phyloP scores from a whole-genome alignment of 2,329 filamentous ascomycete genomes.

The Neopestalotiopsis rosae region DNA sequence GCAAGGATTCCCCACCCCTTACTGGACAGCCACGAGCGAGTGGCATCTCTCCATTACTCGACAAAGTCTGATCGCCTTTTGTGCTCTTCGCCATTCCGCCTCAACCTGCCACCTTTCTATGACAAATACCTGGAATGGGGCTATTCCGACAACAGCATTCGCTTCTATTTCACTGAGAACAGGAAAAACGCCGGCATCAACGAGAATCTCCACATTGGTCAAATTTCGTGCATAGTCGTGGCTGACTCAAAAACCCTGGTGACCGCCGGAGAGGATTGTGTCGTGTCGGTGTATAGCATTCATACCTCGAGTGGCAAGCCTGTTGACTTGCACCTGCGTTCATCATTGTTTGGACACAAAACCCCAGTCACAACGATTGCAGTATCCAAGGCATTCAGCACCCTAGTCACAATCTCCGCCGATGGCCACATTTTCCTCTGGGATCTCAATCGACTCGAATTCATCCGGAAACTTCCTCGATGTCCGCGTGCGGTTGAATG shows the following conservation, averaged over 20 bases:
- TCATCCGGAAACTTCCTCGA: constrained; percentile 75
- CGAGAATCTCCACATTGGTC: constrained; percentile 91
- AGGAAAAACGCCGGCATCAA: constrained; percentile 85
- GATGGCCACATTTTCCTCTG: constrained; percentile 88
- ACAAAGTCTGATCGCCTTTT: constrained; percentile 82
- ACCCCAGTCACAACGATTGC: constrained; percentile 82
- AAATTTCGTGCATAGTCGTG: constrained; percentile 83
- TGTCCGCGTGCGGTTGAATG: constrained; percentile 66
- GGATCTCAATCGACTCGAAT: constrained; percentile 91
- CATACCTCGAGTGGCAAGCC: constrained; percentile 66
- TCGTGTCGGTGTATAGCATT: constrained; percentile 83
- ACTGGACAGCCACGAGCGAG: constrained; percentile 77
- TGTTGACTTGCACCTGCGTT: constrained; percentile 79
- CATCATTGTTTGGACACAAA: constrained; percentile 89
- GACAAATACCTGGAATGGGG: constrained; percentile 97
- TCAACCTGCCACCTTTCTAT: constrained; percentile 85
- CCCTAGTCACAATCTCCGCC: constrained; percentile 80
- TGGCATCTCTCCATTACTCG: constrained; percentile 79
- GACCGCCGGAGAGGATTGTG: constrained; percentile 91
- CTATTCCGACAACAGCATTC: constrained; percentile 88
- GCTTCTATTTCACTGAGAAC: constrained; percentile 86
- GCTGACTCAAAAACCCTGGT: constrained; percentile 90
- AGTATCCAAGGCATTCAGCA: constrained; percentile 86
- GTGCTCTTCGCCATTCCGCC: constrained; percentile 80
- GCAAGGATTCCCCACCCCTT: constrained; percentile 80